Evolutionary conservation across 2,329 filamentous ascomycete species (phyloP), one percentile per base, ranked within the genome.

Genomic region (Trichoderma koningiopsis): DNA sequence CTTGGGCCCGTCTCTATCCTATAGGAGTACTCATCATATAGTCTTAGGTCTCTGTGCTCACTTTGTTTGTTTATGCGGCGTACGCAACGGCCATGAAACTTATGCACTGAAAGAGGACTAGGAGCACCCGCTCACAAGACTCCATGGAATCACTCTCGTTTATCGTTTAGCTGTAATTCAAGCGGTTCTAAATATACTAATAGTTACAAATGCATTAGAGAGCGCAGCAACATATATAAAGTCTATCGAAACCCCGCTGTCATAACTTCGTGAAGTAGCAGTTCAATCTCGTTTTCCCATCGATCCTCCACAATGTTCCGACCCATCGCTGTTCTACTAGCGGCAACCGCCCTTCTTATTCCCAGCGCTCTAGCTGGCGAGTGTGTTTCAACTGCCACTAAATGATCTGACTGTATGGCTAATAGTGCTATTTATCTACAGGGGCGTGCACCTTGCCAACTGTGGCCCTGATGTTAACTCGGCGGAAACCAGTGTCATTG

Each of bases 381-480:
- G 62, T 66, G 58, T 49, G 62, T 66, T 58, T 27, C 29, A 29
- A 5, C 22, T 55, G 4, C 16, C 47, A 19, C 10, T n/a, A 1
- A 24, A 33, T 52, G 0, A 24, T 29, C 35, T n/a, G 1, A 33
- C 19, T 16, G 31, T 65, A 10, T 47, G 27, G 22, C 24, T 27
- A 29, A 27, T 33, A 47, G 29, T 8, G 62, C 52, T 57, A 56
- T 27, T 43, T 43, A n/a, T 10, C 22, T 22, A 2, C 11, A 66
- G 62, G n/a, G 62, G 62, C 16, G 62, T 66, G 19, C 62, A 66
- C n/a, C 62, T 66, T 35, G 62, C 62, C 53, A 66, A 66, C 16
- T 66, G 62, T 49, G 62, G 62, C 6, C 37, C 53, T 37, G 29
- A 57, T 35, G 52, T 49, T 19, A 16, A 16, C 22, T 57, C 62